phyloP scores from a whole-genome alignment of 176 grass and related monocot species.

The sorghum (Sorghum bicolor) region DNA sequence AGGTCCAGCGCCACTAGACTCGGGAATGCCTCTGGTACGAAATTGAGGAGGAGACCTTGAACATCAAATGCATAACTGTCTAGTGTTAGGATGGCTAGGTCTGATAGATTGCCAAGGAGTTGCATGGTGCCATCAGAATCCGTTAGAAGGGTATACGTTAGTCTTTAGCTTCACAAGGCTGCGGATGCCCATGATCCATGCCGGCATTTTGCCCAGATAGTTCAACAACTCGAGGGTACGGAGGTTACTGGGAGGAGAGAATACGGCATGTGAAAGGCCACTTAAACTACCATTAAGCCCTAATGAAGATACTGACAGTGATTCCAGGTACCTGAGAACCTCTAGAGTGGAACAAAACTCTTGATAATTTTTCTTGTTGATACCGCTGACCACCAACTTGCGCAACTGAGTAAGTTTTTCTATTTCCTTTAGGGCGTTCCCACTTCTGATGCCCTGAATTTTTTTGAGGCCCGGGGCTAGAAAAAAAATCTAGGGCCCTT shows the following conservation, averaged over 20 bases:
- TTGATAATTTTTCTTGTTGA: background rate
- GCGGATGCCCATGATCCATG: background rate
- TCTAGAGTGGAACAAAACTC: background rate
- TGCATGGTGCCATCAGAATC: background rate
- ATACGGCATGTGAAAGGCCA: background rate
- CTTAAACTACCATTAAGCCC: rapidly evolving
- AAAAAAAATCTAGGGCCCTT: too few species aligned
- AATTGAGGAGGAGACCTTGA: background rate
- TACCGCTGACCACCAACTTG: background rate
- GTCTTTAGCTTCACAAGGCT: background rate
- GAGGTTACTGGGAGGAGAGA: background rate
- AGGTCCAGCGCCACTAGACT: background rate
- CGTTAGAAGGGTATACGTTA: background rate
- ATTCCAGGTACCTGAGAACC: background rate
- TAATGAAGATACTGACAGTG: background rate
- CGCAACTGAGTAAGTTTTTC: background rate
- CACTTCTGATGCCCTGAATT: background rate
- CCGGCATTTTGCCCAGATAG: background rate
- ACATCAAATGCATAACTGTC: background rate
- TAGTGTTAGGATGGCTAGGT: background rate
- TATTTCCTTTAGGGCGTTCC: background rate
- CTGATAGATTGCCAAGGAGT: background rate
- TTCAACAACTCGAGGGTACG: rapidly evolving
- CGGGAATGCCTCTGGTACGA: background rate
- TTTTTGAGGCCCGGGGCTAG: too few species aligned